Conservation (phyloP, 495 filamentous ascomycete genomes). For the Aspergillus sclerotiicarbonarius region DNA sequence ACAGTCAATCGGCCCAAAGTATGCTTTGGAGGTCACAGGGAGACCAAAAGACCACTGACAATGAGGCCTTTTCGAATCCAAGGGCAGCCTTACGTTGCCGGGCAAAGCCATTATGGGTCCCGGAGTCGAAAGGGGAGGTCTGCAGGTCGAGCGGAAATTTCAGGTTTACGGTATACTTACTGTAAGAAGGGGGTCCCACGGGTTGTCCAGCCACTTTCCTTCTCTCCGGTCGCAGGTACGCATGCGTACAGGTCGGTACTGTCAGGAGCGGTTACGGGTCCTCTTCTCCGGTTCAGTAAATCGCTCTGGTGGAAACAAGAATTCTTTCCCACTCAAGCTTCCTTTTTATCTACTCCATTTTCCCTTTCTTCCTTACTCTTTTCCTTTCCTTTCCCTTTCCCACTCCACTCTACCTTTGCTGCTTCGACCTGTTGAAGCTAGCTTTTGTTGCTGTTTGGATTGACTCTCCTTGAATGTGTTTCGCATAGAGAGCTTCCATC, state of each 20-base stretch:
- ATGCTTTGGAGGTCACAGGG: neutral
- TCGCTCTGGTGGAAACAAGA: constrained; percentile 30
- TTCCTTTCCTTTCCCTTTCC: constrained; percentile 22
- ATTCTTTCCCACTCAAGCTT: constrained; percentile 45
- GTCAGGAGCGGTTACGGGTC: constrained; percentile 46
- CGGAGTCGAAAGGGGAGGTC: neutral
- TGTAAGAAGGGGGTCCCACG: constrained; percentile 6
- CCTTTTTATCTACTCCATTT: constrained; percentile 43
- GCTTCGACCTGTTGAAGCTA: constrained; percentile 40
- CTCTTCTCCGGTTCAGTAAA: constrained; percentile 42
- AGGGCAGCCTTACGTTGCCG: constrained; percentile 3
- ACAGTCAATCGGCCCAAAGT: neutral
- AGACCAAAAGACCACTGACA: constrained; percentile 15
- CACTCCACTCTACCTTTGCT: constrained; percentile 37
- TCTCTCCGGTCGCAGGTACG: constrained; percentile 32
- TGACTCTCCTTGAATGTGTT: constrained; percentile 39
- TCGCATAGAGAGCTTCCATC: constrained; percentile 43
- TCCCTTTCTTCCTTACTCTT: constrained; percentile 24
- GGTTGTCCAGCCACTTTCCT: constrained; percentile 20
- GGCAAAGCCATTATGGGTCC: constrained; percentile 15
- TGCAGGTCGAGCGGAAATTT: constrained; percentile 11
- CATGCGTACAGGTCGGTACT: constrained; percentile 38
- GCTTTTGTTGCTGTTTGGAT: constrained; percentile 35
- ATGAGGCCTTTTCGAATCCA: constrained; percentile 16
- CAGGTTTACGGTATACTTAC: neutral